Evolutionary conservation across 2,329 filamentous ascomycete genomes (phyloP).

Genomic region (Penicillium sp.): DNA sequence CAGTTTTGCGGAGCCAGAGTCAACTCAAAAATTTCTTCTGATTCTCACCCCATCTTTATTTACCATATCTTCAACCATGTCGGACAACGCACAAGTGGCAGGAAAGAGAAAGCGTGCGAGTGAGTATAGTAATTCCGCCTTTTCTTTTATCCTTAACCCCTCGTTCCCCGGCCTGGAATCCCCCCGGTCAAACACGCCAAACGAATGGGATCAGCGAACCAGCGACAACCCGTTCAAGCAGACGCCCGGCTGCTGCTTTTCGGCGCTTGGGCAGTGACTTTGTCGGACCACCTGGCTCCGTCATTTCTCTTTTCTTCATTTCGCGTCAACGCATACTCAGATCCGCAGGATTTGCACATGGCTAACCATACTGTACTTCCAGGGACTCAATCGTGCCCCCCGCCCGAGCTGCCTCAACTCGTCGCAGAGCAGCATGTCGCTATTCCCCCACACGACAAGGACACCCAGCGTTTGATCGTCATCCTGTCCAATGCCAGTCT

Average conservation of each 20-base stretch:
- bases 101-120: slow-evolving; percentile 40
- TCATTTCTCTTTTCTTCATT: neutral
- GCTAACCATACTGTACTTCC: slow-evolving; percentile 29
- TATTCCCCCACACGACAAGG: slow-evolving; percentile 80
- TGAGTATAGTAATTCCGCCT: slow-evolving; percentile 25
- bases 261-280: neutral
- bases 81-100: slow-evolving; percentile 29
- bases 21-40: slow-evolving; percentile 22
- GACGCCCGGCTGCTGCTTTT: neutral
- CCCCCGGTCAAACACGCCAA: neutral
- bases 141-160: neutral
- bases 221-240: neutral
- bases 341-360: slow-evolving; percentile 12
- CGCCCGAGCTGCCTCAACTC: slow-evolving; percentile 82
- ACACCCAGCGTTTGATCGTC: slow-evolving; percentile 86
- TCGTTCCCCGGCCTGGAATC: neutral
- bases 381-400: slow-evolving; percentile 93
- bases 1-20: slow-evolving; percentile 7
- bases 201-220: neutral
- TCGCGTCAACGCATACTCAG: neutral
- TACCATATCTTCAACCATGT: slow-evolving; percentile 27
- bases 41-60: slow-evolving; percentile 3
- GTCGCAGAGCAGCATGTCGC: slow-evolving; percentile 88
- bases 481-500: slow-evolving; percentile 95
- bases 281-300: neutral